Evolutionary conservation across 306 rosid genomes (phyloP), one percentile per base, ranked within the genome.

Genomic region (Cicer judaicum): DNA sequence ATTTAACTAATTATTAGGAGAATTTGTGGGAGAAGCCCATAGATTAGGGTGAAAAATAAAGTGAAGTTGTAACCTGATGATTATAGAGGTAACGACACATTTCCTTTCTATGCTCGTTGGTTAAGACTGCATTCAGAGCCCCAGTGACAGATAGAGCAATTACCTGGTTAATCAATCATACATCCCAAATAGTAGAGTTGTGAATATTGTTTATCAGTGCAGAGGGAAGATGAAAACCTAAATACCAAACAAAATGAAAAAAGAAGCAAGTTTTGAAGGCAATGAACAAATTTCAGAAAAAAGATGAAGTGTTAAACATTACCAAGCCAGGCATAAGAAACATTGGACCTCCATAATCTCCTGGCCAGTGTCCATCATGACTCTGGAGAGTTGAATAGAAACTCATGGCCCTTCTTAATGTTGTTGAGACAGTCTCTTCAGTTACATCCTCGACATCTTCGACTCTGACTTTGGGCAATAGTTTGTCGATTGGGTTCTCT

Each of bases 331-430:
- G 98, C 83, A 90, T 5, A 54, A 92, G 94, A 88, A 92, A 92
- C 98, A 92, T 92, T 8, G 98, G 98, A 62, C 98, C 98, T 40
- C 91, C 98, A 84, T 92, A 92, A 85, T 92, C 98, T 47, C 98
- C 98, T 0, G 98, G 80, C 98, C 98, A 92, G 77, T 92, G 98
- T 73, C 98, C 98, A 78, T 92, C 93, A 8, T 74, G 79, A 77
- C 89, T 78, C 82, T 92, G 98, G 21, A 92, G 44, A 18, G 91
- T 83, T 54, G 98, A 90, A 71, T 92, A 61, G 78, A 85, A 92
- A 86, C 16, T 76, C 43, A 92, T 8, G n/a, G 89, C 96, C 72
- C 98, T 85, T 85, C 41, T 82, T 46, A 92, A 74, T 1, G 89
- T 88, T 50, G 39, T 83, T 21, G 85, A 71, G 36, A 88, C 91